Evolutionary conservation across 345 rosid species (phyloP).

Genomic region (Euphorbia pulcherrima): DNA sequence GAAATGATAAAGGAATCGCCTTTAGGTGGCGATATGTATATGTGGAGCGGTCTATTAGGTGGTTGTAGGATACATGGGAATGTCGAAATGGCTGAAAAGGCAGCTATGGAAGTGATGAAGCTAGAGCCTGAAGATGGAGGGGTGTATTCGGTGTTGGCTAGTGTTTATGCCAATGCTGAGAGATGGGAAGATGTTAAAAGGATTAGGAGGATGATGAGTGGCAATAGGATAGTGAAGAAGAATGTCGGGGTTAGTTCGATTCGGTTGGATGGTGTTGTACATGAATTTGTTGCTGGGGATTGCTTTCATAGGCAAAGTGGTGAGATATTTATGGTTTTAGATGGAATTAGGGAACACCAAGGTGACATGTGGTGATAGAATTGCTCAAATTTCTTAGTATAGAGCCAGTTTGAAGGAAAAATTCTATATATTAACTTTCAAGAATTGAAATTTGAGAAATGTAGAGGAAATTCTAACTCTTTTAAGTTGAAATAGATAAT

Average conservation of each 20-base stretch:
- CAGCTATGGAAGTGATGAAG: slow-evolving; percentile 56
- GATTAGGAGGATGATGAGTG: slow-evolving; percentile 46
- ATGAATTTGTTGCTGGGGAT: slow-evolving; percentile 38
- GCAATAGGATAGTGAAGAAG: slow-evolving; percentile 42
- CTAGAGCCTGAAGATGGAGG: slow-evolving; percentile 70
- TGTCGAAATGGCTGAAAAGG: slow-evolving; percentile 59
- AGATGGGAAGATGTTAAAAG: slow-evolving; percentile 68
- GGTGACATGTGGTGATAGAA: slow-evolving; percentile 1
- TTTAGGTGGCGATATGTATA: slow-evolving; percentile 45
- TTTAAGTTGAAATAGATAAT: too few species aligned
- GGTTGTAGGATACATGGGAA: slow-evolving; percentile 72
- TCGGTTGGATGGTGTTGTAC: slow-evolving; percentile 33
- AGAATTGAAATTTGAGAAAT: too few species aligned
- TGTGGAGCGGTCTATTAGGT: slow-evolving; percentile 74
- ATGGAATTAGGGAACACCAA: slow-evolving; percentile 33
- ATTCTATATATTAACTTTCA: too few species aligned
- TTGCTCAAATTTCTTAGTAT: neutral
- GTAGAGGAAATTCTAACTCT: too few species aligned
- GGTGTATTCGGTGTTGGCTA: slow-evolving; percentile 63
- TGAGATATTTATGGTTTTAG: slow-evolving; percentile 25
- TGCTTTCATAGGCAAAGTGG: slow-evolving; percentile 23
- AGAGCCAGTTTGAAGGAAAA: neutral
- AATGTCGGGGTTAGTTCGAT: slow-evolving; percentile 50
- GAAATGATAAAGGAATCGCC: slow-evolving; percentile 59
- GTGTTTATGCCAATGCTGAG: slow-evolving; percentile 53